Conservation (phyloP, 2,329 filamentous ascomycete species). For the Aspergillus ochraceoroseus region DNA sequence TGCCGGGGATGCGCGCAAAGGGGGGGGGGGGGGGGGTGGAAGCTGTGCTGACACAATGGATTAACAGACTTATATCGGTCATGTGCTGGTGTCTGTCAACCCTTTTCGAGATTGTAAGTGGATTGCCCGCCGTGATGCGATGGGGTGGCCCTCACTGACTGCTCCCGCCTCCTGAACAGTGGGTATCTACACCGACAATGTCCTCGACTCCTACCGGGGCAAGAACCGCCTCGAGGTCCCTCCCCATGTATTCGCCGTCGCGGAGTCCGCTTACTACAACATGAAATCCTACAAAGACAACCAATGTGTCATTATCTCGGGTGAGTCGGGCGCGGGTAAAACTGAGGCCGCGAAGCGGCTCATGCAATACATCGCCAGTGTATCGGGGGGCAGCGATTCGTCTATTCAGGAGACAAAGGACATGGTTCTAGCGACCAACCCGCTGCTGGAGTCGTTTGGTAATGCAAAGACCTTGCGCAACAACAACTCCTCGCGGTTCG, state of each 20-base stretch:
- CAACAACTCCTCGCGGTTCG: constrained; percentile 97
- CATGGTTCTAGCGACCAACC: constrained; percentile 98
- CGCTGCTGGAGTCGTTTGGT: constrained; percentile 92
- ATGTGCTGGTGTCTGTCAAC: constrained; percentile 98
- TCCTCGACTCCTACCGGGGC: constrained; percentile 88
- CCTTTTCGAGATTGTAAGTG: constrained; percentile 79
- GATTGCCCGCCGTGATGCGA: neutral
- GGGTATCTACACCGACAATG: constrained; percentile 94
- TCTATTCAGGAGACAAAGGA: constrained; percentile 97
- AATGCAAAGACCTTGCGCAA: constrained; percentile 97
- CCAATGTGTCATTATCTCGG: constrained; percentile 98
- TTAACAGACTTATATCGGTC: constrained; percentile 85
- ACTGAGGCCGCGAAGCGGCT: constrained; percentile 97
- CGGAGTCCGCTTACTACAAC: constrained; percentile 95
- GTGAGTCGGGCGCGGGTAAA: constrained; percentile 96
- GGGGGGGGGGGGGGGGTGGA: constrained; percentile 4
- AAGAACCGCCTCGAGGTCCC: constrained; percentile 93
- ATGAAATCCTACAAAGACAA: constrained; percentile 99
- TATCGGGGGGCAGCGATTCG: constrained; percentile 76
- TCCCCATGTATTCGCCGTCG: constrained; percentile 95
- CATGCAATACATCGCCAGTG: constrained; percentile 99
- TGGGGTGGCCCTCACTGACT: constrained; percentile 4
- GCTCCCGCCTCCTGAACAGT: constrained; percentile 49
- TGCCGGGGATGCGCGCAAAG: constrained; percentile 18
- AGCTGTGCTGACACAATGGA: constrained; percentile 14